These are phyloP conservation scores for Heritiera littoralis DNA, from an alignment of 345 rosid species.

Conservation along the genomic window DNA sequence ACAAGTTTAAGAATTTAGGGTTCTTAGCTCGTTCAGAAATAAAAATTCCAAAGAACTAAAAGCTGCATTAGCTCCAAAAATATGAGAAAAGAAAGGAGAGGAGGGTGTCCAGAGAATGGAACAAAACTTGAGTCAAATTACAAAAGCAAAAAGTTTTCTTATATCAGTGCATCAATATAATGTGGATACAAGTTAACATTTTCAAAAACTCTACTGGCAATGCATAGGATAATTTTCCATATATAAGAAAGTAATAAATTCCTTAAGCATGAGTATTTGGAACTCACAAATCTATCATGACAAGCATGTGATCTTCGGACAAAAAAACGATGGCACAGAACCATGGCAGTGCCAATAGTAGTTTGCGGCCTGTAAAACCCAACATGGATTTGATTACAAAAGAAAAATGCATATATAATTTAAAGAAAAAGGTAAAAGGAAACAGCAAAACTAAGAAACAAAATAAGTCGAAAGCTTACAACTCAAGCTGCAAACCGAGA, in stretches of 20 bases:
- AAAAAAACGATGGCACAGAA: constrained; percentile 78
- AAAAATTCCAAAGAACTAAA: not conserved
- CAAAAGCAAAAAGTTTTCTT: not conserved
- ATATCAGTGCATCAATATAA: not conserved
- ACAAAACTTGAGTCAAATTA: not conserved
- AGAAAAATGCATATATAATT: not conserved
- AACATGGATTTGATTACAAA: not conserved
- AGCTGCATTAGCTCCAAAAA: not conserved
- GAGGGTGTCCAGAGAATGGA: not conserved
- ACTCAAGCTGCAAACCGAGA: constrained; percentile 65
- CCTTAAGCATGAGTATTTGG: not conserved
- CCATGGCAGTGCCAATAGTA: constrained; percentile 77
- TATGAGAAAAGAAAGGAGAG: not conserved
- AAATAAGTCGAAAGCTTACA: constrained; percentile 45
- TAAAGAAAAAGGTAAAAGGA: not conserved
- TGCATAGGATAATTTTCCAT: not conserved
- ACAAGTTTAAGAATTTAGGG: not conserved
- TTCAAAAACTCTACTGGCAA: not conserved
- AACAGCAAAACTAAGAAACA: not conserved
- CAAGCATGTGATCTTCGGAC: constrained; percentile 79
- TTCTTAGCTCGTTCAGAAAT: not conserved
- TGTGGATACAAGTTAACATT: not conserved
- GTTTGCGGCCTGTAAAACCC: constrained; percentile 66
- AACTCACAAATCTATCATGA: constrained; percentile 82
- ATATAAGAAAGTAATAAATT: not conserved